These are phyloP conservation scores for Globisporangium spinosum DNA, from an alignment of 352 stramenopile species.

Conservation along the genomic window DNA sequence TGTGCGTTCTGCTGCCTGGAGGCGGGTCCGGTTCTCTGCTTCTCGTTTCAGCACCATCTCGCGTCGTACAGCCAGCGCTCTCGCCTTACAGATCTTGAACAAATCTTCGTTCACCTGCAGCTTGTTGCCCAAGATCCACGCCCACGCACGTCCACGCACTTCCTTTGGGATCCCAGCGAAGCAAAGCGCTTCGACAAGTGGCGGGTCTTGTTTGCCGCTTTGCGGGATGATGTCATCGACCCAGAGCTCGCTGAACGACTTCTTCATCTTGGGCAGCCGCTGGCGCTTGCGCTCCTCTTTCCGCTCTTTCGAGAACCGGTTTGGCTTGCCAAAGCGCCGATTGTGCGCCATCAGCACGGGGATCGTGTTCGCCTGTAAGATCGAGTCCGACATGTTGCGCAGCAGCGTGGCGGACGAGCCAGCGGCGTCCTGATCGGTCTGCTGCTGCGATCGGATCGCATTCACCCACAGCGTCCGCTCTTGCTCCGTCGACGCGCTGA, in stretches of 20 bases:
- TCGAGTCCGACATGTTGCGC: slow-evolving; percentile 39
- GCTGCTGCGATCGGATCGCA: slow-evolving; percentile 46
- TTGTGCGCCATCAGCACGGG: slow-evolving; percentile 24
- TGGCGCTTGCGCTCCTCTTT: slow-evolving; percentile 58
- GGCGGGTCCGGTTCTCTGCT: slow-evolving; percentile 22
- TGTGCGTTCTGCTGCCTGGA: slow-evolving; percentile 9
- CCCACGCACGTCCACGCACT: slow-evolving; percentile 72
- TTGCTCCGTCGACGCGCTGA: slow-evolving; percentile 76
- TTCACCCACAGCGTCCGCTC: slow-evolving; percentile 64
- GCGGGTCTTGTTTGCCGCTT: slow-evolving; percentile 15
- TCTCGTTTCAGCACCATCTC: slow-evolving; percentile 76
- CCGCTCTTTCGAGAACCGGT: slow-evolving; percentile 53
- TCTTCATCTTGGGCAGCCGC: slow-evolving; percentile 63
- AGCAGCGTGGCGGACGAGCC: slow-evolving; percentile 28
- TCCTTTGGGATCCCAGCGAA: slow-evolving; percentile 85
- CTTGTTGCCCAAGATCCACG: slow-evolving; percentile 75
- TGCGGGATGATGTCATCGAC: slow-evolving; percentile 57
- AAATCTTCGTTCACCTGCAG: slow-evolving; percentile 85
- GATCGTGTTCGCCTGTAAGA: slow-evolving; percentile 23
- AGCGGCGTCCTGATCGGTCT: slow-evolving; percentile 23
- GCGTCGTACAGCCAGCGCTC: slow-evolving; percentile 65
- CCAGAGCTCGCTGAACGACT: slow-evolving; percentile 74
- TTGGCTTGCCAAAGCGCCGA: slow-evolving; percentile 21
- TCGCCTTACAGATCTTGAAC: slow-evolving; percentile 75
- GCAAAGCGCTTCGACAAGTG: slow-evolving; percentile 58